Base-by-base conservation (phyloP, 352 stramenopile species). In the Phytophthora nicotianae region DNA sequence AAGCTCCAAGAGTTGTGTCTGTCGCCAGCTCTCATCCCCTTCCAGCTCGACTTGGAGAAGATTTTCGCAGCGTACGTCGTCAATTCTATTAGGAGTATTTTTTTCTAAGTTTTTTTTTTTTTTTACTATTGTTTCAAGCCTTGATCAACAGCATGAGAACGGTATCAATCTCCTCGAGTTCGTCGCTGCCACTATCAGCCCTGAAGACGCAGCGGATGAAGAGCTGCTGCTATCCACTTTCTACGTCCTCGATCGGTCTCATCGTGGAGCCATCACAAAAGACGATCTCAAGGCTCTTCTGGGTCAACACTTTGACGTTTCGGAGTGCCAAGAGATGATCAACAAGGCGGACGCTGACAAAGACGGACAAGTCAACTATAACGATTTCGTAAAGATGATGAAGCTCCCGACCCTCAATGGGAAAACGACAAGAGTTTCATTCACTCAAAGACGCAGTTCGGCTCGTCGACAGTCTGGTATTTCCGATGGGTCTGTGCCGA, bases 91-190 rank as follows among this genome's bases (percentile, higher is more conserved):
- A n/a, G n/a, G n/a, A n/a, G n/a, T n/a, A n/a, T n/a, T n/a, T n/a
- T n/a, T n/a, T n/a, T n/a, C n/a, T n/a, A n/a, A n/a, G n/a, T n/a
- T n/a, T n/a, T n/a, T n/a, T n/a, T 5, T 26, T 26, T 45, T 20
- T 45, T 45, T 13, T 20, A 20, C 11, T 2, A 32, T 24, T 23
- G 26, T 24, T 51, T 0, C 21, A 93, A n/a, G 84, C 4, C 75
- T 93, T 10, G 79, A 93, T 35, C 80, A 91, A 48, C 79, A 91
- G 48, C 74, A 88, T 23, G 83, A 88, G 7, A 86, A 87, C 27
- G 81, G 84, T 7, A 74, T 93, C 27, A 93, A 90, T 43, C 49
- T 93, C 23, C 67, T 93, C 5, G 85, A 93, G 60, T 93, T 93
- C 59, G 79, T 93, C 14, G 82, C 85, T 14, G 85, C 85, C 0